A percentile compares a stretch with the other conserved stretches of the same genome.
phyloP scores from a whole-genome alignment of 2,329 filamentous ascomycete genomes.

The Fusarium fracticaudum region DNA sequence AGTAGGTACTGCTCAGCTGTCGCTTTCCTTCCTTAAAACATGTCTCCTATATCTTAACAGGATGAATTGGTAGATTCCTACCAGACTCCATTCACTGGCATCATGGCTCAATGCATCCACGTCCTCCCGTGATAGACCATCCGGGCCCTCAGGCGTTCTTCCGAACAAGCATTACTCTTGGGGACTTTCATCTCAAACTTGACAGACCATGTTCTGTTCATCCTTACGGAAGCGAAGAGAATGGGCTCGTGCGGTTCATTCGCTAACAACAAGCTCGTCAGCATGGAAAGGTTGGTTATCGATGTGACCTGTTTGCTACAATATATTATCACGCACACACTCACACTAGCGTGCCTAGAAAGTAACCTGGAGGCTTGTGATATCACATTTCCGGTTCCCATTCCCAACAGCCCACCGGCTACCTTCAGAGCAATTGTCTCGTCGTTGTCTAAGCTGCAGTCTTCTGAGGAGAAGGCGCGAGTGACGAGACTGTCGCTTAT shows the following conservation, averaged over 20 bases:
- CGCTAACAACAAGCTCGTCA: conserved; percentile 32
- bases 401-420: background rate
- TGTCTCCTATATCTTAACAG: no score
- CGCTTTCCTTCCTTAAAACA: background rate
- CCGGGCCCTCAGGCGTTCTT: background rate
- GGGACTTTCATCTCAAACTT: background rate
- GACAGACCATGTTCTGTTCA: conserved; percentile 49
- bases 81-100: background rate
- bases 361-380: conserved; percentile 55
- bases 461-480: conserved; percentile 43
- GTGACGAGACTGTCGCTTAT: conserved; percentile 54
- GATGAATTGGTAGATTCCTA: background rate
- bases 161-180: background rate
- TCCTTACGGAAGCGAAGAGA: conserved; percentile 50
- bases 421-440: conserved; percentile 54
- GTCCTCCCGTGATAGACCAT: background rate
- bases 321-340: background rate
- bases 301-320: background rate
- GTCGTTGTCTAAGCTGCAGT: conserved; percentile 49
- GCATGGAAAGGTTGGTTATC: conserved; percentile 43
- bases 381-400: conserved; percentile 51
- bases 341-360: conserved; percentile 48
- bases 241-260: conserved; percentile 48
- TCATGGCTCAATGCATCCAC: background rate
- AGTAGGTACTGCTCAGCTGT: background rate